Percentiles rank a stretch among this genome's conserved stretches.
Conservation (phyloP, 768 basidiomycete genomes). For the Tulasnella sp. region DNA sequence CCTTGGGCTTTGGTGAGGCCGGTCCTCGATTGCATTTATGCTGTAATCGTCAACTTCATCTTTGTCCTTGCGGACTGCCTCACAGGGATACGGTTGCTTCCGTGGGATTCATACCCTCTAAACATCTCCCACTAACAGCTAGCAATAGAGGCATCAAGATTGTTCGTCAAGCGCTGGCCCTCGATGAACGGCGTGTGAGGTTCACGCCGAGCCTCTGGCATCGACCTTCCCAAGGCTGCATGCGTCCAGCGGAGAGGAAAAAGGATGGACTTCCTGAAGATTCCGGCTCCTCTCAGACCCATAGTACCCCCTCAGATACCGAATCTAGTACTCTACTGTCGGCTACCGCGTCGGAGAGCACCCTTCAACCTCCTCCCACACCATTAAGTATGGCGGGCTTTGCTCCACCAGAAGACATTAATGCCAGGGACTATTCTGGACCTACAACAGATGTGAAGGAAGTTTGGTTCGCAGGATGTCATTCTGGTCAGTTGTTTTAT, state of each 20-base stretch:
- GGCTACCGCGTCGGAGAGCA: too few relatives aligned
- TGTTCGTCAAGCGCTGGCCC: slow-evolving; percentile 33
- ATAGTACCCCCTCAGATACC: too few relatives aligned
- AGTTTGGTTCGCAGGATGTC: not conserved
- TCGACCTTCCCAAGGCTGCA: not conserved
- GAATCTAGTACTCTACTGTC: too few relatives aligned
- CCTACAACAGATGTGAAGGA: not conserved
- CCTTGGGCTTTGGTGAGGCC: too few relatives aligned
- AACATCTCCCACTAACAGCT: slow-evolving; percentile 34
- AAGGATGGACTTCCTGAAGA: not conserved
- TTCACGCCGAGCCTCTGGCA: not conserved
- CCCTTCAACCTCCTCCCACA: too few relatives aligned
- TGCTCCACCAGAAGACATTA: not conserved
- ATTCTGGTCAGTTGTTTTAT: not conserved
- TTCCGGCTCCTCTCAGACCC: not conserved
- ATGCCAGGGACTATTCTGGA: not conserved
- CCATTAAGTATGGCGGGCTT: not conserved
- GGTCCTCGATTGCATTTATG: too few relatives aligned
- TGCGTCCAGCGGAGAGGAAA: not conserved
- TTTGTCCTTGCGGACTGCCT: too few relatives aligned
- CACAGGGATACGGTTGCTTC: slow-evolving; percentile 34
- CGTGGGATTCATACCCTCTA: slow-evolving; percentile 20
- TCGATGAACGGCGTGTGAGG: slow-evolving; percentile 28
- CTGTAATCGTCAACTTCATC: too few relatives aligned
- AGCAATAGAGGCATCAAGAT: slow-evolving; percentile 30